These are phyloP conservation scores for Fusarium illudens DNA, from an alignment of 2,329 filamentous ascomycete species.

Conservation along the genomic window DNA sequence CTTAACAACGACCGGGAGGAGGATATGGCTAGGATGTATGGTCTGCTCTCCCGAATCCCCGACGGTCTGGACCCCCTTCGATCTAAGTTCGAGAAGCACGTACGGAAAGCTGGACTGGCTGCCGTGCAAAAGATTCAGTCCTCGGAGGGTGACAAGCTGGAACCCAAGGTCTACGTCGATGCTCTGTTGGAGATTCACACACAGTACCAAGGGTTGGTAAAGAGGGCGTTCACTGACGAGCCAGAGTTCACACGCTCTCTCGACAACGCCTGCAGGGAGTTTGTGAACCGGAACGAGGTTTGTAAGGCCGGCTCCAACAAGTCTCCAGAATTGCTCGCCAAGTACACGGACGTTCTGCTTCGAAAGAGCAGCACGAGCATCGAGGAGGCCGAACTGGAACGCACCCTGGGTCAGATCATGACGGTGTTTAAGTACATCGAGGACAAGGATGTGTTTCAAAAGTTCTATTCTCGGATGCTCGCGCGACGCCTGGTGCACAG, in stretches of 20 bases:
- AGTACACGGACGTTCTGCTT: constrained; percentile 91
- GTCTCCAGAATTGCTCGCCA: constrained; percentile 92
- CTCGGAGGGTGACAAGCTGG: constrained; percentile 85
- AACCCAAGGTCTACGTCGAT: constrained; percentile 97
- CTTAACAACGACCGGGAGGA: constrained; percentile 94
- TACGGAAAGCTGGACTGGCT: constrained; percentile 85
- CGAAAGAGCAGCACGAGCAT: constrained; percentile 93
- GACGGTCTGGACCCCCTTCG: constrained; percentile 91
- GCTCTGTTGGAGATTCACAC: constrained; percentile 93
- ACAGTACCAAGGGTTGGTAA: constrained; percentile 90
- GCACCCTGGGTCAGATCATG: constrained; percentile 91
- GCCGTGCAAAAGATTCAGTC: constrained; percentile 92
- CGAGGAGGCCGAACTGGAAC: constrained; percentile 93
- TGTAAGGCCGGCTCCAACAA: constrained; percentile 94
- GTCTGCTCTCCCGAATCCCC: constrained; percentile 84
- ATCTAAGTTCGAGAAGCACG: constrained; percentile 88
- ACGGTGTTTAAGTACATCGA: constrained; percentile 99
- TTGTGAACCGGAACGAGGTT: constrained; percentile 96
- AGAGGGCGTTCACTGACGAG: constrained; percentile 92
- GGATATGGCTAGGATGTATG: constrained; percentile 97
- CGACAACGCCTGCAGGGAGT: constrained; percentile 96
- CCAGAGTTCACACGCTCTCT: constrained; percentile 96
- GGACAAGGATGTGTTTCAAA: constrained; percentile 99
- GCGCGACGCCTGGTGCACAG: constrained; percentile 94
- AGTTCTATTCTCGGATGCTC: constrained; percentile 97